phyloP scores from a whole-genome alignment of 371 early-diverging fungal species.

The Smittium culicis region DNA sequence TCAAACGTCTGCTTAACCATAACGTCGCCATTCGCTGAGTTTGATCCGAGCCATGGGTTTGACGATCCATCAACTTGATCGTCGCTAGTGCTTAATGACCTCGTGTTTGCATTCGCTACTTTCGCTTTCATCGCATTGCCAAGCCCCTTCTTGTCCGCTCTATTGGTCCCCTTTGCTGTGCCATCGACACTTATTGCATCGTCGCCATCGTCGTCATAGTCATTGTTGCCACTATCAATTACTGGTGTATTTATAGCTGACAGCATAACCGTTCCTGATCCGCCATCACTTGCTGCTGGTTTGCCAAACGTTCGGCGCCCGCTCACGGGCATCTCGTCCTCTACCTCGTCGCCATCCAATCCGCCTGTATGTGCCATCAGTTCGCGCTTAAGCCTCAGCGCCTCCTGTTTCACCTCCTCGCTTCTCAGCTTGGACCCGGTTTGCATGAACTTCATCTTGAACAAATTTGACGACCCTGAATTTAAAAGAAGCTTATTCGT shows the following conservation, averaged over 20 bases:
- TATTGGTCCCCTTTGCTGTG: constrained; percentile 14
- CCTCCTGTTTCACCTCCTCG: constrained; percentile 30
- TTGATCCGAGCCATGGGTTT: constrained; percentile 5
- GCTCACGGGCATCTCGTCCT: not conserved
- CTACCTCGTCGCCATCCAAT: constrained; percentile 19
- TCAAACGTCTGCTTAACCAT: constrained; percentile 7
- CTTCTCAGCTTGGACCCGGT: constrained; percentile 44
- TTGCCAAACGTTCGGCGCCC: not conserved
- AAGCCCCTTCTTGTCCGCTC: not conserved
- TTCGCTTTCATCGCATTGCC: constrained; percentile 7
- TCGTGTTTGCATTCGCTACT: not conserved
- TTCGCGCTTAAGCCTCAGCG: constrained; percentile 35
- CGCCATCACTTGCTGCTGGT: not conserved
- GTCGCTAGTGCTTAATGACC: not conserved
- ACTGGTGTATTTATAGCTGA: not conserved
- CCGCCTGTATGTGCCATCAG: constrained; percentile 29
- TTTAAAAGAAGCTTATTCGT: constrained; percentile 35
- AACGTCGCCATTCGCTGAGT: not conserved
- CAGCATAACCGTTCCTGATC: not conserved
- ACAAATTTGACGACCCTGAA: constrained; percentile 62
- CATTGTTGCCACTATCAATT: constrained; percentile 1
- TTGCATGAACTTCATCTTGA: constrained; percentile 96
- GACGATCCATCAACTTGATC: not conserved
- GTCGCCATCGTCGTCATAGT: constrained; percentile 34
- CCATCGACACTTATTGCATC: constrained; percentile 17